Evolutionary conservation across 1,284 basidiomycete species (phyloP), one percentile per base, ranked within the genome.

Genomic region (Ceratobasidium sp.): DNA sequence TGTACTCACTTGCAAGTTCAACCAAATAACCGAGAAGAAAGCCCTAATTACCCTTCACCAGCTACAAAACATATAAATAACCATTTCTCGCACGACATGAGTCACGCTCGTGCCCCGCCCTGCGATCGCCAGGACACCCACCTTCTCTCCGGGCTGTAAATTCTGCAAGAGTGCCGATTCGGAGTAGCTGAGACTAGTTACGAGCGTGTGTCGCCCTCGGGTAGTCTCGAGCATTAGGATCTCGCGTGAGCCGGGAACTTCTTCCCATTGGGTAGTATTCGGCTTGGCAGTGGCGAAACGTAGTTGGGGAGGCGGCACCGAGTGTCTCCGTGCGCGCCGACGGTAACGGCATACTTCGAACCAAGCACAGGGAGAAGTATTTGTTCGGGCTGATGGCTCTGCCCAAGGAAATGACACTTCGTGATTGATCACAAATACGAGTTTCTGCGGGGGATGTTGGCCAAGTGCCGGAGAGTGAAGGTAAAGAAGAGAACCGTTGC

Each of bases 371-470:
- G 68, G 68, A 1, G 68, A 70, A 25, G 25, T 29, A 11, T 56
- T 57, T n/a, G 68, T 70, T n/a, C 52, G 51, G 22, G 13, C 19
- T 59, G 68, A 70, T 37, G 68, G n/a, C 40, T 57, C 52, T 4
- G 68, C 52, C 68, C 52, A 57, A 59, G 68, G 68, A 52, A 70
- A 57, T 34, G 54, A 59, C 32, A 70, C 68, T 22, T 70, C 68
- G 15, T 51, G 68, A 40, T 70, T 51, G n/a, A 70, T 57, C 68
- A 59, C 51, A 59, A 70, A 70, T n/a, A 70, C 52, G 4, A 70
- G 37, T 37, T 70, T 70, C 29, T 70, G 68, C 49, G 57, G 49
- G 22, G 52, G 68, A 5, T 22, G 51, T 2, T 70, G 68, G 5
- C 68, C 68, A 37, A 70, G 68, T 29, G 43, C 19, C 2, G 68